Evolutionary conservation across 2,329 filamentous ascomycete genomes (phyloP), one percentile per base, ranked within the genome.

Genomic region (Sporothrix protearum): DNA sequence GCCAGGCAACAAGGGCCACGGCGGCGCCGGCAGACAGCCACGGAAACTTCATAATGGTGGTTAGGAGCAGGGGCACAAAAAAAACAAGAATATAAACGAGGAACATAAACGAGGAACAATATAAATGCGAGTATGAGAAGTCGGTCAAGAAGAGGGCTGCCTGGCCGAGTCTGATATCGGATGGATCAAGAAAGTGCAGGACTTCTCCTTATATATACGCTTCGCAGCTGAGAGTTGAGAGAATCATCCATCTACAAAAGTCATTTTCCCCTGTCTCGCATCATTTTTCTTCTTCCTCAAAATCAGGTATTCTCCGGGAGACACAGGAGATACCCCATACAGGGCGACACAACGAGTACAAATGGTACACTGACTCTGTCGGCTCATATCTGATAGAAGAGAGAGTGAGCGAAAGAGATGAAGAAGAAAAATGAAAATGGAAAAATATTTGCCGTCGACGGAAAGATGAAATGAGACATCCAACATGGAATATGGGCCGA

Each of bases 11-110:
- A n/a, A 72, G 57, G 39, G 39, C 67, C 7, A 66, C 28, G 47
- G 28, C 57, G 2, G 49, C 14, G 22, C 59, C 49, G 16, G 71
- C 36, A 39, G 59, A 14, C 22, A 71, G 22, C 55, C 45, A 64
- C 55, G 30, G 49, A 1, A 70, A 16, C 55, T 68, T 70, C 71
- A 72, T 72, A 36, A 22, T 69, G 19, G 22, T 19, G 5, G 28
- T 33, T 36, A 19, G 7, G 51, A 49, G 10, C 5, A 22, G 33
- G 5, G 61, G 25, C 7, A 39, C 22, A 49, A 51, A 33, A 30
- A 25, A 16, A 49, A 66, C 19, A 49, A n/a, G n/a, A n/a, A n/a
- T n/a, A n/a, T n/a, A 7, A 19, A 30, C 19, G 45, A 4, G 28
- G 4, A n/a, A 16, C 1, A 39, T 36, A 30, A 42, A 53, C 19